Percentiles rank a stretch among this genome's conserved stretches.
Conservation (phyloP, 129 eudicot species). For the Ambrosia trifida region DNA sequence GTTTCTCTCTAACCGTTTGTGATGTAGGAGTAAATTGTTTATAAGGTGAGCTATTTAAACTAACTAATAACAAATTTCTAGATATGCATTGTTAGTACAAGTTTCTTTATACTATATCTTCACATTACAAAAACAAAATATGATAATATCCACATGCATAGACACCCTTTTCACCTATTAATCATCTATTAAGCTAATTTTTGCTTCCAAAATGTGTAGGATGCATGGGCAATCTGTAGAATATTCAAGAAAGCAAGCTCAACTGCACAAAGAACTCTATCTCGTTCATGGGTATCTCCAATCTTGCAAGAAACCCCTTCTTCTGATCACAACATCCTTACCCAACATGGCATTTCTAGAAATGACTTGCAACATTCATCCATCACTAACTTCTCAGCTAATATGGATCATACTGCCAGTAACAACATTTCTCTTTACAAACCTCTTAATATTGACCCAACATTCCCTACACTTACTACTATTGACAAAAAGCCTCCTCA, state of each 20-base stretch:
- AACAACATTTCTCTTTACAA: constrained; percentile 36
- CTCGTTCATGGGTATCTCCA: constrained; percentile 86
- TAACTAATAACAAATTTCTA: too few species aligned
- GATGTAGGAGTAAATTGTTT: too few species aligned
- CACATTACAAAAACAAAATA: too few species aligned
- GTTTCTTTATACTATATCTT: too few species aligned
- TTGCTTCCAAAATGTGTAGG: constrained; percentile 51
- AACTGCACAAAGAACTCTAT: constrained; percentile 60
- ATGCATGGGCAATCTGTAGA: constrained; percentile 94
- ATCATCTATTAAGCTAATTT: constrained; percentile 12
- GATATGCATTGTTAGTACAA: too few species aligned
- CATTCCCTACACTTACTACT: constrained; percentile 31
- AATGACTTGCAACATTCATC: constrained; percentile 44
- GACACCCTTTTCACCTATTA: neutral
- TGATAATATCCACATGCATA: too few species aligned
- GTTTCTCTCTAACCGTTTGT: too few species aligned
- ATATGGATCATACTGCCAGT: constrained; percentile 34
- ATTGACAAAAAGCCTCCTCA: constrained; percentile 28
- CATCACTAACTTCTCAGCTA: constrained; percentile 46
- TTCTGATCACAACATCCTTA: constrained; percentile 32
- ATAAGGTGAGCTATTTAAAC: too few species aligned
- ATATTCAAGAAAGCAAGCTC: constrained; percentile 95
- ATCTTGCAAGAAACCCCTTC: constrained; percentile 39
- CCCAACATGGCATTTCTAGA: constrained; percentile 31
- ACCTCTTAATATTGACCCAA: constrained; percentile 41